Conservation (phyloP, 352 stramenopile species). For the Globisporangium nagaii region DNA sequence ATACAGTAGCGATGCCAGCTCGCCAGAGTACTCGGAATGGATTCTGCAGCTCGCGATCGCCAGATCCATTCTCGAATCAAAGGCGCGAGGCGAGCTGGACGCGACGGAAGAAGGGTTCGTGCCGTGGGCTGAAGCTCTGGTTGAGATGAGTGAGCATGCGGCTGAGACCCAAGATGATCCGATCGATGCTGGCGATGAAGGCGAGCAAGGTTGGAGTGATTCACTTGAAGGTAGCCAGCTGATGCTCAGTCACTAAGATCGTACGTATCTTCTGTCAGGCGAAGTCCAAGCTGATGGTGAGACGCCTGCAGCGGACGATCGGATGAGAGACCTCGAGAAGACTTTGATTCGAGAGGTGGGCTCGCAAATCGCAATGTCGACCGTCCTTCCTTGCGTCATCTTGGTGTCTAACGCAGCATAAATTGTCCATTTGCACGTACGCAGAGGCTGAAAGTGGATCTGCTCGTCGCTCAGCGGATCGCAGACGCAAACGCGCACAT, state of each 20-base stretch:
- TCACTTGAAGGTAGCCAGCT: background rate
- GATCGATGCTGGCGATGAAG: background rate
- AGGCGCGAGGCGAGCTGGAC: conserved; percentile 48
- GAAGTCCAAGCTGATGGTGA: background rate
- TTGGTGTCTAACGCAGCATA: background rate
- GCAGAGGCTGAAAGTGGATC: conserved; percentile 69
- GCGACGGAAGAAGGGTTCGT: conserved; percentile 47
- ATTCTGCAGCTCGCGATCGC: conserved; percentile 63
- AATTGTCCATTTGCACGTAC: no score
- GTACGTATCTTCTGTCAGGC: background rate
- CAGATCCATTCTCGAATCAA: conserved; percentile 54
- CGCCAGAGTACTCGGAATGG: conserved; percentile 43
- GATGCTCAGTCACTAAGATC: background rate
- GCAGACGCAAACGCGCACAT: conserved; percentile 50
- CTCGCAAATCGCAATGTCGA: no score
- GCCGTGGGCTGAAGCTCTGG: conserved; percentile 56
- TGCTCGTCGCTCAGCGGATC: conserved; percentile 67
- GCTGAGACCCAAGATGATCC: background rate
- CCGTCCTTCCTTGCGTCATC: background rate
- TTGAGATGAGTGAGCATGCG: conserved; percentile 37
- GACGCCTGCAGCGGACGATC: background rate
- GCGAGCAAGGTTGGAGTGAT: background rate
- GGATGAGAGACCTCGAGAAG: conserved; percentile 44
- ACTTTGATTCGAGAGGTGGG: conserved; percentile 59
- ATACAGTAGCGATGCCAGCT: background rate